Percentiles rank a stretch among this genome's conserved stretches.
Conservation (phyloP, 73 alveolate species). For the Paramecium bursaria region DNA sequence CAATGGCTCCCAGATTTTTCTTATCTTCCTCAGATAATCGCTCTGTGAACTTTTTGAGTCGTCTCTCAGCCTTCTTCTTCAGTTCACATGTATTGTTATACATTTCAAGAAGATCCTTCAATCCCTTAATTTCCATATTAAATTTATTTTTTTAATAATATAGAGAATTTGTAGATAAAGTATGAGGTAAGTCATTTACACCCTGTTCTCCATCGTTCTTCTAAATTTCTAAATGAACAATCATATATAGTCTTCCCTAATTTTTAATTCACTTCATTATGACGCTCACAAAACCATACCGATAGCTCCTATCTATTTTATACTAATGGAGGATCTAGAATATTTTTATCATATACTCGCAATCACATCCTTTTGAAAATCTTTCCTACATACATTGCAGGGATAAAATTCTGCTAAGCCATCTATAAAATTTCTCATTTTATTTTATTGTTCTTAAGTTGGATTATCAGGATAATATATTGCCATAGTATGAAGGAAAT, state of each 20-base stretch:
- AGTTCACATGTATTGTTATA: constrained; percentile 4
- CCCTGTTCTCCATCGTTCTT: constrained; percentile 70
- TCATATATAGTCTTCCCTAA: constrained; percentile 43
- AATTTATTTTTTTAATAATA: no score
- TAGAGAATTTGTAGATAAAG: no score
- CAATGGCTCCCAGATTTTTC: not conserved
- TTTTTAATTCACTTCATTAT: constrained; percentile 55
- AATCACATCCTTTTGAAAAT: constrained; percentile 53
- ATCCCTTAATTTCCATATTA: no score
- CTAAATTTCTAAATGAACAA: constrained; percentile 63
- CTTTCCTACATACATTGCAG: constrained; percentile 46
- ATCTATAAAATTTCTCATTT: constrained; percentile 63
- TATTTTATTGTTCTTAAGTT: constrained; percentile 41
- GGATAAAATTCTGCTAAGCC: constrained; percentile 63
- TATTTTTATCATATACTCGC: constrained; percentile 21
- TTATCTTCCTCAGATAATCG: constrained; percentile 41
- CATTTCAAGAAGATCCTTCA: constrained; percentile 20
- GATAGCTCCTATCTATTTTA: constrained; percentile 26
- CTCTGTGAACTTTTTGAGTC: constrained; percentile 36
- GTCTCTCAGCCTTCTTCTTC: constrained; percentile 53
- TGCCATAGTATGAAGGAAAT: constrained; percentile 64
- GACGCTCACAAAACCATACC: constrained; percentile 64
- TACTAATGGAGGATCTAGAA: constrained; percentile 63
- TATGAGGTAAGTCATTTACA: constrained; percentile 57
- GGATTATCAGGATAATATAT: constrained; percentile 69